These are phyloP conservation scores for Exophiala calicioides DNA, from an alignment of 2,329 filamentous ascomycete genomes.

Conservation along the genomic window DNA sequence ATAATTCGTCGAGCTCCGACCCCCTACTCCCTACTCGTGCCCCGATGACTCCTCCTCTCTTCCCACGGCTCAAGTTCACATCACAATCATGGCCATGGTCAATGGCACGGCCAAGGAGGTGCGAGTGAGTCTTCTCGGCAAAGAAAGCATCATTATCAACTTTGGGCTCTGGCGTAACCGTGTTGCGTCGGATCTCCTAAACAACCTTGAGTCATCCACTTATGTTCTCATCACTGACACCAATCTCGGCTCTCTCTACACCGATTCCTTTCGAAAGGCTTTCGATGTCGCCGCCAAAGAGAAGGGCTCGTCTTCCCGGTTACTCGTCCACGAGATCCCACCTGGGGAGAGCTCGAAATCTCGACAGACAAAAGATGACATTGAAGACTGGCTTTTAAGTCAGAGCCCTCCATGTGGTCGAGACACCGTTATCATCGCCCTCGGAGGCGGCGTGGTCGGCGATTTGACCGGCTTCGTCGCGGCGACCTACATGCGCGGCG, in stretches of 20 bases:
- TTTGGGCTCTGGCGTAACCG: slow-evolving; percentile 85
- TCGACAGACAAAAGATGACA: slow-evolving; percentile 87
- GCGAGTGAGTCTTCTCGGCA: slow-evolving; percentile 77
- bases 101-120: slow-evolving; percentile 28
- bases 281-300: slow-evolving; percentile 54
- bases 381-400: slow-evolving; percentile 95
- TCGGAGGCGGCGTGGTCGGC: slow-evolving; percentile 94
- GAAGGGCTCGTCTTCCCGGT: slow-evolving; percentile 55
- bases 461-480: slow-evolving; percentile 98
- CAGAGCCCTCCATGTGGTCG: slow-evolving; percentile 81
- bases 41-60: no score
- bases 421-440: slow-evolving; percentile 90
- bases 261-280: slow-evolving; percentile 69
- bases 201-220: slow-evolving; percentile 77
- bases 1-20: slow-evolving; percentile 20
- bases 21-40: not conserved
- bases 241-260: slow-evolving; percentile 79
- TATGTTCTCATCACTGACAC: slow-evolving; percentile 97
- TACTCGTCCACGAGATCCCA: slow-evolving; percentile 82
- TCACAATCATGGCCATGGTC: slow-evolving; percentile 23
- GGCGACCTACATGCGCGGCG: slow-evolving; percentile 96
- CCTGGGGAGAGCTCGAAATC: slow-evolving; percentile 94
- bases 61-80: not conserved
- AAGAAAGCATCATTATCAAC: slow-evolving; percentile 87
- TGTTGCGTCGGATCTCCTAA: slow-evolving; percentile 77